Evolutionary conservation across 2,329 filamentous ascomycete genomes (phyloP), one percentile per base, ranked within the genome.

Genomic region (Capronia coronata): DNA sequence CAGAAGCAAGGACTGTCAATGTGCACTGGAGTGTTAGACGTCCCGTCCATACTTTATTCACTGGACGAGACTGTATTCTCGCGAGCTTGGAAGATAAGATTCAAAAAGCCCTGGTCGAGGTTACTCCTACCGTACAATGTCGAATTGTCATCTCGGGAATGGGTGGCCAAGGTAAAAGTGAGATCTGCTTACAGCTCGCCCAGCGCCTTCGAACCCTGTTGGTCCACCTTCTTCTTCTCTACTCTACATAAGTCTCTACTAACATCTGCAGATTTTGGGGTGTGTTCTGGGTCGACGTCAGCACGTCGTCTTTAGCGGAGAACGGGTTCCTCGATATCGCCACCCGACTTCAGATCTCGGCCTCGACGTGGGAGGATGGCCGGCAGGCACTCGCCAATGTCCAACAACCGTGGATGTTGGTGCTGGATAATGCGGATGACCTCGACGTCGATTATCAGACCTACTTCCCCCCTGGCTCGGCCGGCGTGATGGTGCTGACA

Each of bases 111-210:
- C 27, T 56, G 10, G n/a, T 43, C 21, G 10, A 46, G 9, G 7
- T 21, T 21, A 25, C 3, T 10, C 25, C n/a, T 23, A 2, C 18
- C 13, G 14, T 43, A 16, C 61, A 60, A 43, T 61, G 51, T 37
- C 51, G 50, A 22, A 57, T 64, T n/a, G 61, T 64, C 23, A 60
- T 67, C 29, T 56, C 54, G 14, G 64, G 63, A 16, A 52, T 64
- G 9, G 64, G 62, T 14, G 64, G 58, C 2, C 51, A 58, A 21
- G 64, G 64, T 2, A 67, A 66, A 49, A 67, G 64, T 42, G 64
- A 67, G 43, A 39, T 65, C n/a, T 62, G 61, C 49, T 43, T 66
- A 2, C 59, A 62, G 37, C 40, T 65, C 14, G 58, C 61, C 5
- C 32, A 62, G 1, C 30, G 55, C 11, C 37, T 61, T 32, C 61